These are phyloP conservation scores for Inonotus obliquus DNA, from an alignment of 1,284 basidiomycete species.

Conservation along the genomic window DNA sequence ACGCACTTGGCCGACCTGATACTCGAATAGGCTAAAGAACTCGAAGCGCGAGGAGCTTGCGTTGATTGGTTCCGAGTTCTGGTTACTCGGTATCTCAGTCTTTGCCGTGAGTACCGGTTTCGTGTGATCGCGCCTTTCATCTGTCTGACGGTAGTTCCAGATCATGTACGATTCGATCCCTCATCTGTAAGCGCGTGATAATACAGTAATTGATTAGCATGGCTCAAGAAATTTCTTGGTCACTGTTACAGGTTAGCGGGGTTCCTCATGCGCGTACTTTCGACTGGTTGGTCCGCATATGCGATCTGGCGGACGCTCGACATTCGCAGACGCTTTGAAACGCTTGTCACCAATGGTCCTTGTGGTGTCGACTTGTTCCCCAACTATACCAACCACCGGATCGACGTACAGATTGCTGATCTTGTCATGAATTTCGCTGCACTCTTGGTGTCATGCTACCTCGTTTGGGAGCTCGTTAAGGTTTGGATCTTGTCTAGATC, in stretches of 20 bases:
- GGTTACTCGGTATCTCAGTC: conserved; percentile 52
- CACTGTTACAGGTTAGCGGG: conserved; percentile 32
- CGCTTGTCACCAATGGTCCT: conserved; percentile 39
- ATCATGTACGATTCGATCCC: conserved; percentile 46
- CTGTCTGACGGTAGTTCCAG: neutral
- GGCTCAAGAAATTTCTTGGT: too few relatives aligned
- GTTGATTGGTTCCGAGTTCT: conserved; percentile 49
- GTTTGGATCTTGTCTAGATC: conserved; percentile 24
- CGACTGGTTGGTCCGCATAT: conserved; percentile 49
- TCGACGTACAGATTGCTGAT: conserved; percentile 40
- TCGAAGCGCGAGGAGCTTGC: conserved; percentile 47
- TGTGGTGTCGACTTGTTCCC: conserved; percentile 43
- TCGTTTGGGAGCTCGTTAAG: conserved; percentile 44
- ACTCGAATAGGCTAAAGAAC: conserved; percentile 37
- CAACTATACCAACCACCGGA: conserved; percentile 37
- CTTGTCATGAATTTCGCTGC: conserved; percentile 42
- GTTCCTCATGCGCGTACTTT: conserved; percentile 40
- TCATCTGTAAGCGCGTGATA: conserved; percentile 30
- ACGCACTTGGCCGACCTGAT: neutral
- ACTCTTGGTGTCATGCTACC: conserved; percentile 36
- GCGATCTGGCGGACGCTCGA: conserved; percentile 42
- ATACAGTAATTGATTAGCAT: too few relatives aligned
- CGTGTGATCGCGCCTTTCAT: neutral
- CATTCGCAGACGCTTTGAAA: conserved; percentile 31
- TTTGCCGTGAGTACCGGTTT: conserved; percentile 29